phyloP scores from a whole-genome alignment of 2,329 filamentous ascomycete species.

The Colletotrichum sp. region DNA sequence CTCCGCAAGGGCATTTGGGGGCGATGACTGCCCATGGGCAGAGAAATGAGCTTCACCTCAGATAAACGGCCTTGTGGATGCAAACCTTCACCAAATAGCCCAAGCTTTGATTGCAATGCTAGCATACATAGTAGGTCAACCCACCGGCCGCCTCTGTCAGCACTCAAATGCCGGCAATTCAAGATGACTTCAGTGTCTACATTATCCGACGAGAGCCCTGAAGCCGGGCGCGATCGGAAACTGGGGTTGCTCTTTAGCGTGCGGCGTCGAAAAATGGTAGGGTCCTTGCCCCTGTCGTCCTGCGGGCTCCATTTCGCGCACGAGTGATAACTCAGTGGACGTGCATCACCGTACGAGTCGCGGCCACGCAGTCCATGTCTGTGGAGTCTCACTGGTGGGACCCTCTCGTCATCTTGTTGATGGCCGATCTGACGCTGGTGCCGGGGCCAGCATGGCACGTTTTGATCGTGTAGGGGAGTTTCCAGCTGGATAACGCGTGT shows the following conservation, averaged over 20 bases:
- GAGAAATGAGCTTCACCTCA: not conserved
- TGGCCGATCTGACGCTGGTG: too few relatives aligned
- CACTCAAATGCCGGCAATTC: not conserved
- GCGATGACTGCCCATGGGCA: not conserved
- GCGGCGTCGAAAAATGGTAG: not conserved
- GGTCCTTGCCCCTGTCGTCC: too few relatives aligned
- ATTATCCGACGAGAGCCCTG: not conserved
- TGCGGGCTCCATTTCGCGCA: too few relatives aligned
- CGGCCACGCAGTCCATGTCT: too few relatives aligned
- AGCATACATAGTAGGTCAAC: not conserved
- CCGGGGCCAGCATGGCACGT: too few relatives aligned
- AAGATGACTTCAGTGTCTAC: not conserved
- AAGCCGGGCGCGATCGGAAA: not conserved
- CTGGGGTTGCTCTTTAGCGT: not conserved
- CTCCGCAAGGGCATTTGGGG: not conserved
- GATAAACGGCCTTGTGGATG: not conserved
- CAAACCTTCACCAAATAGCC: not conserved
- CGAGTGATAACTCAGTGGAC: not conserved
- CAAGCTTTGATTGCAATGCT: not conserved
- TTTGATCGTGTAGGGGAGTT: too few relatives aligned
- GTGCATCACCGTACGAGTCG: not conserved
- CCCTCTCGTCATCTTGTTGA: too few relatives aligned
- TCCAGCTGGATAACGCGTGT: too few relatives aligned
- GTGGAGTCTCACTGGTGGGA: too few relatives aligned
- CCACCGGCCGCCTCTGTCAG: not conserved